A percentile compares a stretch with the other conserved stretches of the same genome.
phyloP scores from a whole-genome alignment of 2,329 filamentous ascomycete genomes.

The Cryphonectria naterciae region DNA sequence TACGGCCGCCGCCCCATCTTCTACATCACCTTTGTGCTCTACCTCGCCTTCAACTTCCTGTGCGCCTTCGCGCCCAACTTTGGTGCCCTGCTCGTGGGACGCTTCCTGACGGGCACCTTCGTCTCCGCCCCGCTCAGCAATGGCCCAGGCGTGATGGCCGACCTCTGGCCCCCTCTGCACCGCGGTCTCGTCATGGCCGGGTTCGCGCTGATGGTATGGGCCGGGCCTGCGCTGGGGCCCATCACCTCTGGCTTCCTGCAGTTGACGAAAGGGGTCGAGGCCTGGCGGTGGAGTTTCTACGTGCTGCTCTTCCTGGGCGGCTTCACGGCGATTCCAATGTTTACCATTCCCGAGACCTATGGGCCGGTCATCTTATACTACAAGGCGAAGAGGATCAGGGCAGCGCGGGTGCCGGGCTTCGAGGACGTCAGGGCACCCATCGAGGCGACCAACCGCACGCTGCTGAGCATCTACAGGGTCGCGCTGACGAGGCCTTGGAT shows the following conservation, averaged over 20 bases:
- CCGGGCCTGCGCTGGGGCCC: conserved; percentile 57
- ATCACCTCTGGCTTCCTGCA: conserved; percentile 62
- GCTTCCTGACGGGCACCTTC: conserved; percentile 60
- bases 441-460: conserved; percentile 49
- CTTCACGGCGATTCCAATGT: conserved; percentile 48
- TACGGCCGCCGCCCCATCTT: conserved; percentile 60
- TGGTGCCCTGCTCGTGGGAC: conserved; percentile 54
- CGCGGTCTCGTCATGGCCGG: conserved; percentile 58
- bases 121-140: conserved; percentile 55
- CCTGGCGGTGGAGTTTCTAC: conserved; percentile 59
- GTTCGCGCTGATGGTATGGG: conserved; percentile 58
- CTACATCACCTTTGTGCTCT: conserved; percentile 52
- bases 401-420: conserved; percentile 53
- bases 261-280: conserved; percentile 47
- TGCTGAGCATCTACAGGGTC: conserved; percentile 52
- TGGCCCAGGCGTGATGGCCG: conserved; percentile 55
- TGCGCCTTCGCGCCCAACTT: conserved; percentile 61
- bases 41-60: conserved; percentile 55
- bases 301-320: conserved; percentile 50
- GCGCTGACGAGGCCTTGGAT: conserved; percentile 55
- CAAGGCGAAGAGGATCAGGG: conserved; percentile 57
- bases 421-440: conserved; percentile 55
- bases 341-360: conserved; percentile 63
- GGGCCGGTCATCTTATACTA: conserved; percentile 53
- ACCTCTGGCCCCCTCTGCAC: conserved; percentile 57